Conservation (phyloP, 345 rosid genomes). For the Psidium friedrichsthalianum region DNA sequence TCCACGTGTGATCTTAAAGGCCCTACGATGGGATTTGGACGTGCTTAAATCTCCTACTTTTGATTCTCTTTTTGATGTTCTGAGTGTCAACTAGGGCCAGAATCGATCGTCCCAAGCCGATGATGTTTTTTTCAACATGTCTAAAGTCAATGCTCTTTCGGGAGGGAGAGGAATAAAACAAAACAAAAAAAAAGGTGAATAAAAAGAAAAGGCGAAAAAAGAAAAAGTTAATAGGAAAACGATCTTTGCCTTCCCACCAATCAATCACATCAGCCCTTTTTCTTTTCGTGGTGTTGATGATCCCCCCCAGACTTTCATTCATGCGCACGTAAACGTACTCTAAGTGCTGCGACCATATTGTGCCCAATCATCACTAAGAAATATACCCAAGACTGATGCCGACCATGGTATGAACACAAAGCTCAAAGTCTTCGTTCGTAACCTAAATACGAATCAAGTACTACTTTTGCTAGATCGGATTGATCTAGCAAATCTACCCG, state of each 20-base stretch:
- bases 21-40: conserved; percentile 35
- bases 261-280: conserved; percentile 7
- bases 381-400: neutral
- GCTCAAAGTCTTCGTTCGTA: neutral
- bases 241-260: neutral
- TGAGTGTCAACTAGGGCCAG: conserved; percentile 11
- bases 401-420: neutral
- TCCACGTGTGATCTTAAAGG: conserved; percentile 39
- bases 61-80: neutral
- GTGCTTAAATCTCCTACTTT: neutral
- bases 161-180: neutral
- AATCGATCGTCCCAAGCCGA: neutral
- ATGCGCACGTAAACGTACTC: conserved; percentile 4
- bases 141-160: conserved; percentile 26
- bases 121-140: neutral
- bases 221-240: neutral
- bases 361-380: conserved; percentile 6
- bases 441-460: neutral
- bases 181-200: neutral
- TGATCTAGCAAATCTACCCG: neutral
- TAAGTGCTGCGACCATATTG: conserved; percentile 1
- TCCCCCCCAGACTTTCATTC: conserved; percentile 10
- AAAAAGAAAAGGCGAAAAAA: neutral
- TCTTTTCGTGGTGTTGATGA: conserved; percentile 2
- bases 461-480: neutral